Percentiles rank a stretch among this genome's conserved stretches.
Conservation (phyloP, 176 grass and related monocot genomes). For the Puya raimondii region DNA sequence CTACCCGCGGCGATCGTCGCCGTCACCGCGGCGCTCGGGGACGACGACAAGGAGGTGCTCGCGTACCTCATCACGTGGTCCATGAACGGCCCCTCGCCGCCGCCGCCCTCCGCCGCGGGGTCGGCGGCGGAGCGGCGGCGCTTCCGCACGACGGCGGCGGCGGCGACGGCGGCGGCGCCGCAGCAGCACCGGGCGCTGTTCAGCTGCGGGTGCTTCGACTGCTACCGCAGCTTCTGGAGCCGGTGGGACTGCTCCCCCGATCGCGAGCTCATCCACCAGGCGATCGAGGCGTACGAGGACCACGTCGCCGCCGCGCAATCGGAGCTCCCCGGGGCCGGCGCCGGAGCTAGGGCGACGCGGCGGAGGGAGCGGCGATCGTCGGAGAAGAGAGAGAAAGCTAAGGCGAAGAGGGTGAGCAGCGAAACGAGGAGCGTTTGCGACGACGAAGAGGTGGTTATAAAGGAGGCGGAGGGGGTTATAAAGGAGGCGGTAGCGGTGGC, state of each 20-base stretch:
- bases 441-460: background rate
- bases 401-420: slow-evolving; percentile 14
- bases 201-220: slow-evolving; percentile 48
- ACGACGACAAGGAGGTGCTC: slow-evolving; percentile 46
- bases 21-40: slow-evolving; percentile 23
- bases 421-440: background rate
- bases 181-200: slow-evolving; percentile 28
- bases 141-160: background rate
- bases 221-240: slow-evolving; percentile 53
- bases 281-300: slow-evolving; percentile 44
- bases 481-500: background rate
- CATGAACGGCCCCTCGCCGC: slow-evolving; percentile 1
- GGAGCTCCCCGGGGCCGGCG: background rate
- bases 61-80: slow-evolving; percentile 43
- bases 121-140: slow-evolving; percentile 1
- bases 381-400: slow-evolving; percentile 1
- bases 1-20: slow-evolving; percentile 40
- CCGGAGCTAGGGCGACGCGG: slow-evolving; percentile 29
- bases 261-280: slow-evolving; percentile 40
- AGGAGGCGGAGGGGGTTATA: background rate
- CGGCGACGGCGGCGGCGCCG: background rate
- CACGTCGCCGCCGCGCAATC: slow-evolving; percentile 30
- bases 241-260: slow-evolving; percentile 43
- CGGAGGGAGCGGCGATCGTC: background rate
- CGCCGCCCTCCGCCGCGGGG: background rate